Conservation (phyloP, 257 asterid species). For the Nemophila menziesii region DNA sequence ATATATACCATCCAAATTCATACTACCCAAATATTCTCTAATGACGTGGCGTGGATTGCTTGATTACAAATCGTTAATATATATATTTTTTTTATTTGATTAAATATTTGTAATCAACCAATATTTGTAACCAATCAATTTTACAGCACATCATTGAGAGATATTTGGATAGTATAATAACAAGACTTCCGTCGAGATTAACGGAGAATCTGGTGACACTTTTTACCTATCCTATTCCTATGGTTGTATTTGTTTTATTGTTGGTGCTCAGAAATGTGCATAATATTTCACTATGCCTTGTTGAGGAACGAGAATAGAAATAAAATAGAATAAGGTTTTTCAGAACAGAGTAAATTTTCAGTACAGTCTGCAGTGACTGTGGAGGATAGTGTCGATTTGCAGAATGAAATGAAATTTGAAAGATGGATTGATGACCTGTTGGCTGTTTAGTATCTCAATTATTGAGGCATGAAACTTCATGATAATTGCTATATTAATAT, state of each 20-base stretch:
- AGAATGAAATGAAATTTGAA: too few relatives aligned
- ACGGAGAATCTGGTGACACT: background rate
- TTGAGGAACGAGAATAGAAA: background rate
- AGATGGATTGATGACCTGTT: background rate
- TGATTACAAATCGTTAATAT: too few relatives aligned
- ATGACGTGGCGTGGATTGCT: too few relatives aligned
- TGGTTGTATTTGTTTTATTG: background rate
- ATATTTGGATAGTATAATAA: background rate
- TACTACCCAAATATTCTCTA: too few relatives aligned
- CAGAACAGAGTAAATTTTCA: background rate
- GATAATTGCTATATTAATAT: too few relatives aligned
- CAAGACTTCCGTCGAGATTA: background rate
- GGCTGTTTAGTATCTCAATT: background rate
- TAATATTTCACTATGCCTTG: background rate
- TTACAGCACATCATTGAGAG: background rate
- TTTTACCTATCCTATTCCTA: too few relatives aligned
- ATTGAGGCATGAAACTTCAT: background rate
- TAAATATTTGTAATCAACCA: too few relatives aligned
- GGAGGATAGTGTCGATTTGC: background rate
- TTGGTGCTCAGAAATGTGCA: slow-evolving; percentile 1
- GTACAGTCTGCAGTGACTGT: background rate
- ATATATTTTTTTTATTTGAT: too few relatives aligned
- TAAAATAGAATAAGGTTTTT: background rate
- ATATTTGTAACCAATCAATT: background rate
- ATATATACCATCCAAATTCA: too few relatives aligned